Base-by-base conservation (phyloP, 2,329 filamentous ascomycete species). In the Phoma sp. region DNA sequence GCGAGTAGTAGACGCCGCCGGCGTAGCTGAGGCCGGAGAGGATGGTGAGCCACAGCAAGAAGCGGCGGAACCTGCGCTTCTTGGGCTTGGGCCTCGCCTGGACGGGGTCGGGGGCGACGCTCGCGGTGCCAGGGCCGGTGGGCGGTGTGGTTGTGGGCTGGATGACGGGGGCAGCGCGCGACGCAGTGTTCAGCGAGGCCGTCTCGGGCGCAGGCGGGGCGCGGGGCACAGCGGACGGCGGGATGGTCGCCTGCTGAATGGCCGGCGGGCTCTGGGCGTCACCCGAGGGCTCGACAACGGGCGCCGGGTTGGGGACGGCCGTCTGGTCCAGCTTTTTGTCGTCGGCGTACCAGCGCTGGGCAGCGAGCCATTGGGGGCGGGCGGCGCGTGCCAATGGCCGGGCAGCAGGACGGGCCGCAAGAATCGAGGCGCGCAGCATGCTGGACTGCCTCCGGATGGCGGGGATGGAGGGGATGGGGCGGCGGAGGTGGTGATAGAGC, bases 1-100 rank as follows among this genome's bases (percentile, higher is more conserved):
- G 87, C 49, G 95, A 93, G 77, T 96, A 95, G 82, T 90, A 96
- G 49, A 97, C 88, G 64, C 93, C 92, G 61, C 92, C 92, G 50
- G 85, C 90, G 68, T 96, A 99, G 32, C 89, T 87, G 37, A 96
- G 77, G 5, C 86, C 86, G 21, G 90, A 87, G 23, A 97, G 84
- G 37, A 96, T 77, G 58, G 93, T 79, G 42, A 97, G 77, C 48
- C 90, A 90, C 62, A 93, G 78, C 53, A 97, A 78, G 72, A 92
- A 88, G 21, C 88, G 88, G 67, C 91, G 84, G 72, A 96, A 85
- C 53, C 90, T 86, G 60, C 90, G 84, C 81, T 72, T 87, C 80
- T 85, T 90, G 36, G 59, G 33, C 52, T 59, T 58, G 80, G 83
- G 85, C 17, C 74, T 62, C n/a, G n/a, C n/a, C n/a, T n/a, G n/a